Base-by-base conservation (phyloP, 2,329 filamentous ascomycete genomes). In the Daldinia sp. region DNA sequence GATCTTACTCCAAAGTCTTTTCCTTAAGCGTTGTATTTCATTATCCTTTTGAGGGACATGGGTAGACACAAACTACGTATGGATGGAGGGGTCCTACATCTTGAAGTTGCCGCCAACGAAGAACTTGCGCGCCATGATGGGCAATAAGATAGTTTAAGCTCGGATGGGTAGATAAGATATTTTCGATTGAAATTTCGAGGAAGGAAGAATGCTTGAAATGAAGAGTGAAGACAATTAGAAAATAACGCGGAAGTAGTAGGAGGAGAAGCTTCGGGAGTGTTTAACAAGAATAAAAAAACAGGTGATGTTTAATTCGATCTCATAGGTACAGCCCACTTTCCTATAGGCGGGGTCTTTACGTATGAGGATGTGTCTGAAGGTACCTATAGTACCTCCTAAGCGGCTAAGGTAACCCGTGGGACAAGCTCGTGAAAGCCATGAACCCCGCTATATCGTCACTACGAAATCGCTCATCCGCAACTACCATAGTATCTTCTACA, bases 91-190 rank as follows among this genome's bases (percentile, higher is more conserved):
- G 60, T 41, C 88, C 80, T 85, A 97, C 94, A 98, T 98, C 89
- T 99, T 98, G 87, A 98, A 98, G 91, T 99, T 99, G 81, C 94
- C 94, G 83, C 94, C 94, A 82, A 97, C 93, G 83, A 97, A 97
- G 88, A 97, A 97, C 87, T 94, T 92, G 87, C 94, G 94, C 88
- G 91, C 88, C 94, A 97, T 97, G 78, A 79, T 93, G 88, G 84
- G 77, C 77, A 76, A 76, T 77, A 70, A 76, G 75, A 59, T 57
- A 4, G 35, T 37, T 26, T 60, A 46, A 64, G 60, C 59, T 64
- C 64, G 20, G 9, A 55, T 15, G 18, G 10, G 46, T 44, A 46
- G 39, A 46, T 63, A 58, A 26, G 33, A 54, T 65, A 42, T 56
- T 65, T 44, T 10, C 33, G 6, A 20, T 37, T 26, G 18, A 37